A percentile compares a stretch with the other conserved stretches of the same genome.
These are phyloP conservation scores for Podila verticillata DNA, from an alignment of 192 early-diverging fungal species.

Conservation along the genomic window DNA sequence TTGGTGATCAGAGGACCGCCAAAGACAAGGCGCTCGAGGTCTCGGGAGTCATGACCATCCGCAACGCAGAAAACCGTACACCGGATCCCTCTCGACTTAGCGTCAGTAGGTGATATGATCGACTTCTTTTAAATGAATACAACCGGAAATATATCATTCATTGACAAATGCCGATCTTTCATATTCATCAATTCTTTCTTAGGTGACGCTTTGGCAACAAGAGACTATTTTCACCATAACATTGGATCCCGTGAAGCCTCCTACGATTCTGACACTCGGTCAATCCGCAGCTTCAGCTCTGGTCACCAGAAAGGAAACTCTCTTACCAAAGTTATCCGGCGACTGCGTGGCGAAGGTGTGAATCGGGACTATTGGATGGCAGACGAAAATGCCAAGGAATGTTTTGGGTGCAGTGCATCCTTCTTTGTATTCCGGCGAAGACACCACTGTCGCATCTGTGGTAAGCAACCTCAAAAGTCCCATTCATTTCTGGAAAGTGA, in stretches of 20 bases:
- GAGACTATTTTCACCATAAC: conserved; percentile 40
- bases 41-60: not conserved
- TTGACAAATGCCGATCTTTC: too few relatives aligned
- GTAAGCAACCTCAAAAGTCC: conserved; percentile 43
- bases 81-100: not conserved
- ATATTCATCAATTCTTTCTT: not conserved
- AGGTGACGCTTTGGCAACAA: conserved; percentile 27
- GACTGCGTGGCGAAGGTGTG: conserved; percentile 62
- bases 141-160: too few relatives aligned
- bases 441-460: conserved; percentile 88
- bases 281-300: conserved; percentile 53
- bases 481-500: not conserved
- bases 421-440: conserved; percentile 77
- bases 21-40: not conserved
- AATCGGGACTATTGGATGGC: conserved; percentile 84
- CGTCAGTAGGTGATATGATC: too few relatives aligned
- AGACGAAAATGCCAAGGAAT: conserved; percentile 83
- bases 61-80: not conserved
- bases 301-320: conserved; percentile 60
- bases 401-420: conserved; percentile 80
- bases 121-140: too few relatives aligned
- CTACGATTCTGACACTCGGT: conserved; percentile 56
- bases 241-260: conserved; percentile 28
- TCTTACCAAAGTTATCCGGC: conserved; percentile 56
- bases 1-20: conserved; percentile 30